Conservation (phyloP, 352 stramenopile species). For the Phytophthora rubi region DNA sequence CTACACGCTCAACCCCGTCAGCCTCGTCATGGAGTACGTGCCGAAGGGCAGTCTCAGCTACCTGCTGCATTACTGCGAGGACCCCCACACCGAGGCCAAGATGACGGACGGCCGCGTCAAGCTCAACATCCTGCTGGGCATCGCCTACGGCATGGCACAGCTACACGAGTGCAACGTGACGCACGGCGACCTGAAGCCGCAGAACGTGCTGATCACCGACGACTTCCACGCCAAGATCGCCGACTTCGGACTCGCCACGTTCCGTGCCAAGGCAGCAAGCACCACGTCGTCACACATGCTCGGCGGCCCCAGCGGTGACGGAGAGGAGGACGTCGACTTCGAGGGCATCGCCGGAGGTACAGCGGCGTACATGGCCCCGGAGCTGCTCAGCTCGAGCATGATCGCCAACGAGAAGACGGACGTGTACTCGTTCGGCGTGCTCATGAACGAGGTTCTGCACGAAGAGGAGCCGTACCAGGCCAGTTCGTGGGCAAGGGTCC, state of each 20-base stretch:
- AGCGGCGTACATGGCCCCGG: constrained; percentile 61
- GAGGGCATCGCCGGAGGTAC: constrained; percentile 46
- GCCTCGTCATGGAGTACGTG: constrained; percentile 49
- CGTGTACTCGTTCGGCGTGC: constrained; percentile 49
- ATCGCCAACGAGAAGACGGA: constrained; percentile 44
- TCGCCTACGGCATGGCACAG: constrained; percentile 44
- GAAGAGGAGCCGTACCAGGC: constrained; percentile 49
- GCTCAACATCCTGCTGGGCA: constrained; percentile 40
- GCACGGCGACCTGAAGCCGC: constrained; percentile 68
- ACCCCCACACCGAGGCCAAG: constrained; percentile 37
- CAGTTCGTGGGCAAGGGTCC: constrained; percentile 46
- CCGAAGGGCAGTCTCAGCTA: constrained; percentile 39
- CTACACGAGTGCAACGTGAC: constrained; percentile 51
- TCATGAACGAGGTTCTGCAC: constrained; percentile 54
- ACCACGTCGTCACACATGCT: constrained; percentile 45
- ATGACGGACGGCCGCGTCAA: constrained; percentile 55
- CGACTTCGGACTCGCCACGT: constrained; percentile 67
- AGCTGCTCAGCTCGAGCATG: constrained; percentile 36
- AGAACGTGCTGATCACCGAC: constrained; percentile 74
- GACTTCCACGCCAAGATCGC: constrained; percentile 83
- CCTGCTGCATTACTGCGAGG: constrained; percentile 44
- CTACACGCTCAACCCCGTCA: constrained; percentile 38
- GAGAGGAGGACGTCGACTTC: constrained; percentile 31
- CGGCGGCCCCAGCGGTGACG: constrained; percentile 7
- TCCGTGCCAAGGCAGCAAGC: constrained; percentile 35